Evolutionary conservation across 192 early-diverging fungal genomes (phyloP).

Genomic region (Coemansia sp.): DNA sequence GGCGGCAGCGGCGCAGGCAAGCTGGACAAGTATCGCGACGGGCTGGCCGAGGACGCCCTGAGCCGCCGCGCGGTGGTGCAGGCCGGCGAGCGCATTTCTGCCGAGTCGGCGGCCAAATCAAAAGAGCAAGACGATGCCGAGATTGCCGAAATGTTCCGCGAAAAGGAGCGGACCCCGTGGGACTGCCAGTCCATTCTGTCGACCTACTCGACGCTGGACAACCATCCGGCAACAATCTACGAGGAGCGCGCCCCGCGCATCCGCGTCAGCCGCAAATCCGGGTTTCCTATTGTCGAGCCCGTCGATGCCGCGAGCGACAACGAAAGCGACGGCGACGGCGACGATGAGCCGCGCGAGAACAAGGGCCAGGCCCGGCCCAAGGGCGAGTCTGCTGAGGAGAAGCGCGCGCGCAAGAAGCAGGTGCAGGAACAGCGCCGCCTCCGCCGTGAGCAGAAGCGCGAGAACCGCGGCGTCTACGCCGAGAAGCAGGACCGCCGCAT

Average conservation of each 20-base stretch:
- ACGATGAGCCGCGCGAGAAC: conserved; percentile 49
- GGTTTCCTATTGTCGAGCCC: conserved; percentile 59
- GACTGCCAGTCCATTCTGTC: conserved; percentile 88
- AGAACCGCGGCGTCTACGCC: conserved; percentile 35
- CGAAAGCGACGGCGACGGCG: conserved; percentile 19
- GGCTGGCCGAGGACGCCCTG: conserved; percentile 38
- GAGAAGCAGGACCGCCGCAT: conserved; percentile 38
- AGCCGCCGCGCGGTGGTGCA: conserved; percentile 36
- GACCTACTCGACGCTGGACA: conserved; percentile 92
- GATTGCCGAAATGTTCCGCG: conserved; percentile 52
- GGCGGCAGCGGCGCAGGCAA: conserved; percentile 60
- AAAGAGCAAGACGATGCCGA: conserved; percentile 45
- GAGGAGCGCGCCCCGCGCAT: conserved; percentile 61
- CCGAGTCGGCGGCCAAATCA: conserved; percentile 22
- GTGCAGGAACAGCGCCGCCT: conserved; percentile 72
- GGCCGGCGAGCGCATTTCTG: conserved; percentile 23
- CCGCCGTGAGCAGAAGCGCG: conserved; percentile 46
- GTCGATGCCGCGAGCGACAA: conserved; percentile 19
- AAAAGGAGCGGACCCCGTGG: conserved; percentile 65
- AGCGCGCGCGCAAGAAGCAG: conserved; percentile 81
- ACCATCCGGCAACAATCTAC: conserved; percentile 79
- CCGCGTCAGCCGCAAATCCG: conserved; percentile 67
- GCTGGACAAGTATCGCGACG: conserved; percentile 58
- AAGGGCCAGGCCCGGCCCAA: conserved; percentile 69
- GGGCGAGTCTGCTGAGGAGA: conserved; percentile 88